Evolutionary conservation across 2,329 filamentous ascomycete genomes (phyloP), one percentile per base, ranked within the genome.

Genomic region (Sphaceloma murrayae): DNA sequence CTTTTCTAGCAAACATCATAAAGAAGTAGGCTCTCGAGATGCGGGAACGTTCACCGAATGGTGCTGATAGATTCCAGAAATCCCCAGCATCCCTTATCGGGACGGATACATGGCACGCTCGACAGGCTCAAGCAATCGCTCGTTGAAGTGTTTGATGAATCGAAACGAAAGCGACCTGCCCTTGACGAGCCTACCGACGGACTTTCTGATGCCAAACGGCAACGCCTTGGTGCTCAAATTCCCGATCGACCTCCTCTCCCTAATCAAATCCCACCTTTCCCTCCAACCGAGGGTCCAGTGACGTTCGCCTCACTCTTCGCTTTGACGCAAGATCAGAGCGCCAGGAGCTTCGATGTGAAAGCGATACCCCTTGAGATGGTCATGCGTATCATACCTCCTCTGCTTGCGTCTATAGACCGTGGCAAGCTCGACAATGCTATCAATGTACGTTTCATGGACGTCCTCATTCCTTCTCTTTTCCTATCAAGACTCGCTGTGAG

Each of bases 261-360:
- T 32, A 51, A 46, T 5, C 46, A 50, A 13, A 46, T 46, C 36
- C 79, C 82, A 13, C 78, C 85, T 2, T 65, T 94, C 38, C 77
- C 79, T 3, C 72, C 84, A 6, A 45, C 18, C 19, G 24, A 11
- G 17, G 86, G 86, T 0, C 80, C 82, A 24, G 78, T 86, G 52
- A 89, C 77, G 49, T 75, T 85, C 51, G 84, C 83, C 4, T 84
- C 94, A 49, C 69, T 98, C 3, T 98, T 87, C 59, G 93, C 87
- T 0, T 70, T 98, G 34, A 89, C 86, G 4, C 72, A 74, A 36
- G 86, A 91, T 57, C 69, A 74, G 38, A 82, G 76, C 5, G 69
- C 93, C 16, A 82, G 78, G 50, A 75, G 73, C 3, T 95, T 96
- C 57, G 85, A 95, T 59, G 86, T 89, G 26, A 80, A 84, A 38